A percentile compares a stretch with the other conserved stretches of the same genome.
These are phyloP conservation scores for Chloranthus sessilifolius DNA, from an alignment of 164 flowering plant species.

Conservation along the genomic window DNA sequence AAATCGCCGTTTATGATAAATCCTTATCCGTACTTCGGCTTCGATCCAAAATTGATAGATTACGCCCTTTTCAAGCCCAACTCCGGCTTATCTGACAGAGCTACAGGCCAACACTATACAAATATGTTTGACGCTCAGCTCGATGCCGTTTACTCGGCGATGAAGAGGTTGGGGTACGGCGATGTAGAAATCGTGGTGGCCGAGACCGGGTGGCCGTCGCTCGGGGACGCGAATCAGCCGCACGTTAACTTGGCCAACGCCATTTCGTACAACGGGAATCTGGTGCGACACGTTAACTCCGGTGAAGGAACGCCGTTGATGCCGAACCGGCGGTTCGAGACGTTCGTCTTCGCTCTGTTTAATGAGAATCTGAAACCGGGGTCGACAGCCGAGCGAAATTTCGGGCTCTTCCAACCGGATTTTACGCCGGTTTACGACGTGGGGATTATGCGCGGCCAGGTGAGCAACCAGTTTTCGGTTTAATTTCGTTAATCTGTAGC, in stretches of 20 bases:
- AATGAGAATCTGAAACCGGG: constrained; percentile 79
- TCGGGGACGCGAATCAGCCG: constrained; percentile 49
- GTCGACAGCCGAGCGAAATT: constrained; percentile 61
- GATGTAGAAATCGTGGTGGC: constrained; percentile 80
- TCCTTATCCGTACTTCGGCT: constrained; percentile 86
- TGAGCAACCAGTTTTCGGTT: too few relatives aligned
- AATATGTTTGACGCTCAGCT: constrained; percentile 72
- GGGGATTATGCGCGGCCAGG: constrained; percentile 50
- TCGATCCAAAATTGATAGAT: constrained; percentile 25
- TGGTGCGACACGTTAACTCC: constrained; percentile 48
- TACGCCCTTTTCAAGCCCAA: constrained; percentile 60
- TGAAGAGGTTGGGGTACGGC: constrained; percentile 61
- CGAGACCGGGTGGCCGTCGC: constrained; percentile 96
- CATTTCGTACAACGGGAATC: constrained; percentile 38
- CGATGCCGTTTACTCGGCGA: constrained; percentile 58
- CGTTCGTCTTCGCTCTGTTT: constrained; percentile 67
- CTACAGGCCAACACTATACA: constrained; percentile 44
- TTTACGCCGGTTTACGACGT: constrained; percentile 73
- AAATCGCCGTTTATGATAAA: constrained; percentile 71
- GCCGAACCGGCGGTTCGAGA: constrained; percentile 39
- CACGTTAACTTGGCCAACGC: constrained; percentile 44
- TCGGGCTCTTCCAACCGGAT: constrained; percentile 78
- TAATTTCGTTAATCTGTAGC: too few relatives aligned
- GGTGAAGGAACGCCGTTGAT: constrained; percentile 69
- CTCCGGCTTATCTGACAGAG: constrained; percentile 41